Evolutionary conservation across 352 stramenopile genomes (phyloP), one percentile per base, ranked within the genome.

Genomic region (Saprolegnia parasitica): DNA sequence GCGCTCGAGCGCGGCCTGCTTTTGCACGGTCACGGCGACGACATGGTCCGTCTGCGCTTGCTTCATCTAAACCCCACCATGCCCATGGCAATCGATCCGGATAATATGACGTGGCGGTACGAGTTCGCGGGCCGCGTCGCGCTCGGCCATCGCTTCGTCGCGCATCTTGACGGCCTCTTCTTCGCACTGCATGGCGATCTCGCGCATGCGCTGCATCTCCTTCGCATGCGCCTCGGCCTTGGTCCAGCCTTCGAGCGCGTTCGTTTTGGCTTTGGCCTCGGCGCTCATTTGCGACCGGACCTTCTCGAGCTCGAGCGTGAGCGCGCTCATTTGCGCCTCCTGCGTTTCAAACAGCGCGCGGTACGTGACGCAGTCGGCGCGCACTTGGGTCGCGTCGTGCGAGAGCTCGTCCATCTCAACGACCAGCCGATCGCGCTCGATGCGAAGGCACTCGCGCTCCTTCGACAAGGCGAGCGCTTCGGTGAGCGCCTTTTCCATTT

Each of bases 31-130:
- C 24, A 78, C 83, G 4, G 78, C 74, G 32, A 86, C 67, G 9
- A 77, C 78, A 29, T 86, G 78, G 39, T 88, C 80, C n/a, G 84
- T 45, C 66, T 86, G 77, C 0, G 78, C 80, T 49, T 81, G 73
- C 20, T 13, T 32, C 40, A 58, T 68, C 62, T 68, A 58, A 68
- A n/a, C n/a, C n/a, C 32, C 1, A 60, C 21, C 15, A 24, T 56
- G 10, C 47, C 23, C 20, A 16, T 29, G 20, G 50, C 16, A 58
- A 29, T 58, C n/a, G 50, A 67, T 35, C 23, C 16, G 40, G 29
- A 21, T 55, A 1, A 15, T 8, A 49, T 60, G 13, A 60, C 35
- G 20, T 60, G 35, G 42, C 42, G 72, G 71, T 4, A 77, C 71
- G 11, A 74, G 67, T 2, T 85, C 76, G 6, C 77, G 73, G 8